A percentile compares a stretch with the other conserved stretches of the same genome.
Evolutionary conservation across 2,329 filamentous ascomycete species (phyloP).

Genomic region (Colletotrichum tropicale): DNA sequence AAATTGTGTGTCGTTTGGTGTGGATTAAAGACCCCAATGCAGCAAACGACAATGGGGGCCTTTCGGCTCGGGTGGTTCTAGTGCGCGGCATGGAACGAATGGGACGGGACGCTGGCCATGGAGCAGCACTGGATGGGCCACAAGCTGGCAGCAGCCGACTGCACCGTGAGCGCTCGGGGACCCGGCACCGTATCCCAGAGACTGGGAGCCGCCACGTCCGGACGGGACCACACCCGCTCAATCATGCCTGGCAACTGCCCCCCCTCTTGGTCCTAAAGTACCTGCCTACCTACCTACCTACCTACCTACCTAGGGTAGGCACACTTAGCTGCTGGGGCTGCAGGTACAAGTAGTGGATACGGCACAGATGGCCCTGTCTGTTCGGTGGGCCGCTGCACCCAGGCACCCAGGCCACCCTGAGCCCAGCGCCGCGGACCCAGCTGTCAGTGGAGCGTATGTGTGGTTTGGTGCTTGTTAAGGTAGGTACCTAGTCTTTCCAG

Average conservation of each 20-base stretch:
- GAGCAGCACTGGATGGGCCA: not conserved
- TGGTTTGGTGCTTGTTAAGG: not conserved
- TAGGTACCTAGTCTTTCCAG: not conserved
- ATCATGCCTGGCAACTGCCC: not conserved
- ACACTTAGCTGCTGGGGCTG: not conserved
- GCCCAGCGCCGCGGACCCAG: not conserved
- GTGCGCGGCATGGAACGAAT: not conserved
- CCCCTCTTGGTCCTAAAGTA: not conserved
- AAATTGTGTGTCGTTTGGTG: not conserved
- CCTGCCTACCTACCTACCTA: too few relatives aligned
- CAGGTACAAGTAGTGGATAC: not conserved
- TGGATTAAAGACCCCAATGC: not conserved
- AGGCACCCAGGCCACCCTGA: not conserved
- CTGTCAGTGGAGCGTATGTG: not conserved
- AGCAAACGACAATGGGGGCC: not conserved
- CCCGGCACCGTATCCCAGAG: not conserved
- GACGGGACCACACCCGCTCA: not conserved
- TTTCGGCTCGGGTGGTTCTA: not conserved
- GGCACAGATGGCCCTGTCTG: not conserved
- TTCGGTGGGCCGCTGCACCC: not conserved
- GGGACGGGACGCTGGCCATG: not conserved
- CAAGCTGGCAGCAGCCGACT: not conserved
- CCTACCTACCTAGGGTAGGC: not conserved
- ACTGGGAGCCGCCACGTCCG: not conserved
- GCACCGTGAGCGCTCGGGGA: not conserved